phyloP scores from a whole-genome alignment of 2,329 filamentous ascomycete species.

The Talaromyces sp. region DNA sequence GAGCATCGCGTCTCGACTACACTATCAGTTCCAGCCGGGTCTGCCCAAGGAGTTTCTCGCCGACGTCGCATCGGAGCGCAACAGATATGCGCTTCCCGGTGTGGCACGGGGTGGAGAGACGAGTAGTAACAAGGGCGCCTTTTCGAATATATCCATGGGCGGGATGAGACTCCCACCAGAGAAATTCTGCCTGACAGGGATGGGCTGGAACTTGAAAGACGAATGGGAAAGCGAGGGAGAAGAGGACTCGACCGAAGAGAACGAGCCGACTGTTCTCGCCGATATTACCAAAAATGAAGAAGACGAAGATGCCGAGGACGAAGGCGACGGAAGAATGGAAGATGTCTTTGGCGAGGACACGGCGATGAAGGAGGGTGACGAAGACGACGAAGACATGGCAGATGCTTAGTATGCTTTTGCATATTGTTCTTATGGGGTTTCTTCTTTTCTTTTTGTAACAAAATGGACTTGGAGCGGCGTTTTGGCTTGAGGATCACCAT shows the following conservation, averaged over 20 bases:
- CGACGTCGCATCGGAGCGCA: slow-evolving; percentile 54
- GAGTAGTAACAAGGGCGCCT: slow-evolving; percentile 17
- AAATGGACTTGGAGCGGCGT: slow-evolving; percentile 1
- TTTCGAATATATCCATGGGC: slow-evolving; percentile 38
- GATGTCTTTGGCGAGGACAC: slow-evolving; percentile 44
- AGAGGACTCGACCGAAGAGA: slow-evolving; percentile 28
- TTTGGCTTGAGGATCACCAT: not conserved
- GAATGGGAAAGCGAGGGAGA: slow-evolving; percentile 56
- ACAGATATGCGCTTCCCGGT: slow-evolving; percentile 50
- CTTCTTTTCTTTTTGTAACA: not conserved
- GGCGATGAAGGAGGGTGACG: slow-evolving; percentile 32
- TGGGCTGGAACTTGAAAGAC: slow-evolving; percentile 53
- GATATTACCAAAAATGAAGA: slow-evolving; percentile 22
- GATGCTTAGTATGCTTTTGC: slow-evolving; percentile 28
- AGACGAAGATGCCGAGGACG: slow-evolving; percentile 29
- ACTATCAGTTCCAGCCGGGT: slow-evolving; percentile 56
- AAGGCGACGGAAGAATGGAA: slow-evolving; percentile 43
- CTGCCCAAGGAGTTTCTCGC: slow-evolving; percentile 60
- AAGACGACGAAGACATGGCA: slow-evolving; percentile 39
- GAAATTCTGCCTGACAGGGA: slow-evolving; percentile 56
- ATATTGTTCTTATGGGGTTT: not conserved
- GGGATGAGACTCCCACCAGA: slow-evolving; percentile 59
- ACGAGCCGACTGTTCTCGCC: slow-evolving; percentile 6
- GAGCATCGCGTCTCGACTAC: slow-evolving; percentile 56
- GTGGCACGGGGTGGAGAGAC: slow-evolving; percentile 48